These are phyloP conservation scores for Porphyra umbilicalis DNA, from an alignment of 31 red algal genomes.

Conservation along the genomic window DNA sequence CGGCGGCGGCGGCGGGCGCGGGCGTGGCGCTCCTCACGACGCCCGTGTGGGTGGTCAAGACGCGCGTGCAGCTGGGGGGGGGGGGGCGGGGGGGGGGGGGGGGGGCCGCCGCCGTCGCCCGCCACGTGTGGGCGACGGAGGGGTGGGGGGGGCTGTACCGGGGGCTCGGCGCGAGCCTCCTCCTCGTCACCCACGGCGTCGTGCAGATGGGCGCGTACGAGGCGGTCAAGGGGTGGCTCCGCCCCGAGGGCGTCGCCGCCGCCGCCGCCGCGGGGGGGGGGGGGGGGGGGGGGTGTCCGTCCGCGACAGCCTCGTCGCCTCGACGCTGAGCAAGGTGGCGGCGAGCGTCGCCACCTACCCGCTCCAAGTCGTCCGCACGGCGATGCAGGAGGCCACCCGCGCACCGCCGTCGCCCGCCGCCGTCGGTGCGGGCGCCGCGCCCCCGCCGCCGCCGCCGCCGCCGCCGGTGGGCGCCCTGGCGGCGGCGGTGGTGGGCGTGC, in stretches of 20 bases:
- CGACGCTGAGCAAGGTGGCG: constrained; percentile 69
- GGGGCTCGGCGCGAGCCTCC: constrained; percentile 65
- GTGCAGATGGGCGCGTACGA: constrained; percentile 95
- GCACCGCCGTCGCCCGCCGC: constrained; percentile 4
- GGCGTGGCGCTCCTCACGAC: constrained; percentile 69
- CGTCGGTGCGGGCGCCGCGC: constrained; percentile 10
- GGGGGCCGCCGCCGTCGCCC: not conserved
- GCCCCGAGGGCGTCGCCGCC: not conserved
- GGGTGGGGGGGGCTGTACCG: constrained; percentile 84
- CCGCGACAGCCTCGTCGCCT: constrained; percentile 47
- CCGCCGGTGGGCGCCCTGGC: not conserved
- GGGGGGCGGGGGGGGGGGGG: not conserved
- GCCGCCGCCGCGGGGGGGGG: no score
- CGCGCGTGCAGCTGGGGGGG: constrained; percentile 77
- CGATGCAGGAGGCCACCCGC: constrained; percentile 64
- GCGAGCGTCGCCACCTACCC: constrained; percentile 83
- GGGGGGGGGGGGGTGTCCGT: constrained; percentile 14
- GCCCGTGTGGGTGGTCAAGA: constrained; percentile 95
- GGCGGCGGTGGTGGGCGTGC: not conserved
- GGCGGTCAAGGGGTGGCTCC: constrained; percentile 35
- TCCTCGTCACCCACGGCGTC: constrained; percentile 80
- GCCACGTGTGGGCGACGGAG: constrained; percentile 25
- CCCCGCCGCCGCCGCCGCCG: constrained; percentile 7
- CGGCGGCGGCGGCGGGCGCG: constrained; percentile 39
- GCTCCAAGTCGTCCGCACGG: constrained; percentile 77